phyloP scores from a whole-genome alignment of 768 basidiomycete species.

The Daedaleopsis sinensis region DNA sequence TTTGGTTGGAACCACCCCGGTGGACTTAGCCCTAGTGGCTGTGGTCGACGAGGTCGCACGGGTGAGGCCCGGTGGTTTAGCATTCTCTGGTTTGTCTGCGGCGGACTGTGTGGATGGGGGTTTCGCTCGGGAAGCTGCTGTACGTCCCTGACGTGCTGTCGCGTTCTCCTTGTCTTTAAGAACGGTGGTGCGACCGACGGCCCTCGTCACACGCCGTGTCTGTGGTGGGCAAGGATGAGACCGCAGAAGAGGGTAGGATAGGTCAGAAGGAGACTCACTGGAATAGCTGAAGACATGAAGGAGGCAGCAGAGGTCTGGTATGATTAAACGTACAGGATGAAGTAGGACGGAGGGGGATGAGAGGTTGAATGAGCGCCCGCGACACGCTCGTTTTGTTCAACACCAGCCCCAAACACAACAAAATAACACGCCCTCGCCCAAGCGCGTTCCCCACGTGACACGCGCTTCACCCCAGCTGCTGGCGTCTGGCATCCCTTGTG shows the following conservation, averaged over 20 bases:
- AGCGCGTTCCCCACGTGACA: constrained; percentile 29
- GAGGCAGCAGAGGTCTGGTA: constrained; percentile 12
- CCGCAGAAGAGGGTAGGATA: not conserved
- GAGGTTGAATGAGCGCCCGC: constrained; percentile 5
- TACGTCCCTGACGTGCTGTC: constrained; percentile 61
- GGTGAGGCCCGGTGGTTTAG: constrained; percentile 37
- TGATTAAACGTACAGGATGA: constrained; percentile 18
- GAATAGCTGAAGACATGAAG: constrained; percentile 47
- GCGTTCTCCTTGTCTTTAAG: constrained; percentile 72
- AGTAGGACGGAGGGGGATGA: constrained; percentile 19
- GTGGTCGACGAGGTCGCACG: constrained; percentile 51
- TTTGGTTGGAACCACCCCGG: constrained; percentile 46
- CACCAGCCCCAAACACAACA: constrained; percentile 30
- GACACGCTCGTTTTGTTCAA: constrained; percentile 34
- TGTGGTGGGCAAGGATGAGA: constrained; percentile 27
- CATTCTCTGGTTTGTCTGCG: constrained; percentile 29
- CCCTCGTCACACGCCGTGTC: constrained; percentile 67
- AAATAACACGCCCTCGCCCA: constrained; percentile 30
- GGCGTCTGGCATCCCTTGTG: not conserved
- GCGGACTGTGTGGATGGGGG: constrained; percentile 48
- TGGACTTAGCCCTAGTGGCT: constrained; percentile 55
- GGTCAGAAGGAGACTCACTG: constrained; percentile 35
- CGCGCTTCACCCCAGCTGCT: constrained; percentile 2
- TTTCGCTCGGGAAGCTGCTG: constrained; percentile 64
- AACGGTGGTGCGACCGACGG: constrained; percentile 50